Percentiles rank a stretch among this genome's conserved stretches.
Evolutionary conservation across 2,329 filamentous ascomycete species (phyloP).

Genomic region (Sclerotinia glacialis): DNA sequence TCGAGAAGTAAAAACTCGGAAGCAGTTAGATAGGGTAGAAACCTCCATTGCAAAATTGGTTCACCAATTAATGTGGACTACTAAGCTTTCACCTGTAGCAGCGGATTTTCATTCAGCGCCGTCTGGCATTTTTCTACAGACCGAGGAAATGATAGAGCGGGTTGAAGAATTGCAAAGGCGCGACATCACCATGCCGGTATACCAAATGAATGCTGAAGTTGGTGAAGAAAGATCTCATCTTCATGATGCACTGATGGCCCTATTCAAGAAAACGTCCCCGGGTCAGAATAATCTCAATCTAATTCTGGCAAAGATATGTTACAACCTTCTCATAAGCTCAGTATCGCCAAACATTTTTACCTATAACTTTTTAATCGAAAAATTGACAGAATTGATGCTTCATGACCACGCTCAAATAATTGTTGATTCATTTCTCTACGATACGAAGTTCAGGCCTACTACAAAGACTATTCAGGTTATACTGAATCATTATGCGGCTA

Average conservation of each 20-base stretch:
- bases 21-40: slow-evolving; percentile 32
- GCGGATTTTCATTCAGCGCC: slow-evolving; percentile 2
- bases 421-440: slow-evolving; percentile 49
- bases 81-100: slow-evolving; percentile 19
- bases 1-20: slow-evolving; percentile 29
- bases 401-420: slow-evolving; percentile 53
- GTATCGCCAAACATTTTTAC: slow-evolving; percentile 64
- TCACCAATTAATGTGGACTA: slow-evolving; percentile 27
- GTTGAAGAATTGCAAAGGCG: slow-evolving; percentile 26
- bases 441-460: slow-evolving; percentile 37
- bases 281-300: slow-evolving; percentile 29
- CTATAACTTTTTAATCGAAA: slow-evolving; percentile 68
- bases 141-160: slow-evolving; percentile 26
- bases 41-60: slow-evolving; percentile 32
- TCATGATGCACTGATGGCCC: slow-evolving; percentile 29
- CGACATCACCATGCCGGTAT: slow-evolving; percentile 30
- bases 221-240: slow-evolving; percentile 29
- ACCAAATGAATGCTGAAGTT: slow-evolving; percentile 21
- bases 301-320: slow-evolving; percentile 46
- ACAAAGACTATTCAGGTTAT: slow-evolving; percentile 33
- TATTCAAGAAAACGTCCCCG: slow-evolving; percentile 25
- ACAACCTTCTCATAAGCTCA: slow-evolving; percentile 63
- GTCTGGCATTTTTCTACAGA: slow-evolving; percentile 21
- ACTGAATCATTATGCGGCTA: slow-evolving; percentile 36
- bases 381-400: slow-evolving; percentile 55